Evolutionary conservation across 2,329 filamentous ascomycete genomes (phyloP), one percentile per base, ranked within the genome.

Genomic region (Trichoderma simmonsii): DNA sequence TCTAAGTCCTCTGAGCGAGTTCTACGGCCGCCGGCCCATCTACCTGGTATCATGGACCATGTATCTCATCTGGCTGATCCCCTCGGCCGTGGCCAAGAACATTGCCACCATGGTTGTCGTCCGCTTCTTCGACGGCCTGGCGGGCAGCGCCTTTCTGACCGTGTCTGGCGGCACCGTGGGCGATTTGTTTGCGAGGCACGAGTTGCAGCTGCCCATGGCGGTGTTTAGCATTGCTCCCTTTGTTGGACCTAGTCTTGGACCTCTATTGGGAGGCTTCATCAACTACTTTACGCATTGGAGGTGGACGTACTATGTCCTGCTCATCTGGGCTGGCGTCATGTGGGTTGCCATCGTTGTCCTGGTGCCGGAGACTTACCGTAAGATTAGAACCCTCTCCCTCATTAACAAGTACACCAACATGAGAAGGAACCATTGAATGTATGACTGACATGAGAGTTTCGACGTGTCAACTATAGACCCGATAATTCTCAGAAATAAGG

Each of bases 141-240:
- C 91, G 0, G 92, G 92, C 3, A 90, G 87, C 74, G 88, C 90
- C 3, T 92, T 92, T 75, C 79, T 92, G 72, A 88, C 88, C 72
- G 93, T 97, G 2, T 92, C 93, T 0, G 94, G 94, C 54, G 93
- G 94, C 14, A 97, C 93, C 0, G 93, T 97, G 18, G 92, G 93
- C 39, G 94, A 97, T 78, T 82, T 95, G 74, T 96, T 95, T 78
- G 83, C 84, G 12, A 86, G 87, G 61, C 83, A 91, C 72, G 86
- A 93, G 74, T 88, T 97, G 71, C 90, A 91, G 75, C 87, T 88
- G 7, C 94, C 94, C 3, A 97, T 97, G 95, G 91, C 94, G 82
- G 84, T 97, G 18, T 97, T 92, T 78, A 90, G 91, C 6, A 83
- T 90, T 8, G 85, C 85, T 1, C 91, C 90, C 1, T 92, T 92